Base-by-base conservation (phyloP, 1,284 basidiomycete species). In the Fomes fomentarius region DNA sequence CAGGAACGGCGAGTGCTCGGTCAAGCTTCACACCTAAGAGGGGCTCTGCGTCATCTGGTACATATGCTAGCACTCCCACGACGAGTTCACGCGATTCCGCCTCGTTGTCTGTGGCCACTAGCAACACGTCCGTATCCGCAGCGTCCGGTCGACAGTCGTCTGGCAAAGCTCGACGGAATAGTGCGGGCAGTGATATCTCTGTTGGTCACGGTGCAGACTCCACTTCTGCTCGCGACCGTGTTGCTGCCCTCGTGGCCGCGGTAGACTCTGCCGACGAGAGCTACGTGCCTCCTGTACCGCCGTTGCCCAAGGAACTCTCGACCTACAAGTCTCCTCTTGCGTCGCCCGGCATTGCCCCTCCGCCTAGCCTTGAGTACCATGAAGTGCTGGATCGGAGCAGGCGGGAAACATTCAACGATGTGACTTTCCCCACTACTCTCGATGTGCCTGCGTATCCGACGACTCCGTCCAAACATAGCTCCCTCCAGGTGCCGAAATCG, bases 231-330 rank as follows among this genome's bases (percentile, higher is more conserved):
- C 88, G 84, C 59, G 87, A 89, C 64, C 86, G 89, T 44, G 83
- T 80, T 41, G 81, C 84, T 40, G 80, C 78, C 26, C 75, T 88
- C 47, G 80, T 80, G 45, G 71, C 76, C 40, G 78, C 78, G 53
- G 78, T 76, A 38, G 90, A 92, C 56, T 71, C 69, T 33, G 68
- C 73, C 38, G 89, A 90, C 53, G 84, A 85, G 56, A 72, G 75
- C 57, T 64, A 74, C 54, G 94, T 98, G 6, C 96, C 97, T 1
- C 96, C 96, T 21, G 97, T 99, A 1, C 96, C 96, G 30, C 96
- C 97, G 39, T 75, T 99, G 19, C 96, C 96, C 33, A 98, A 97
- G 74, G 93, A 94, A 63, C 73, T 94, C 60, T 89, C 91, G 33
- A 82, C 75, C 17, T 95, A 88, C 73, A 85, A 87, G 58, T 88